Evolutionary conservation across 1,139 yeast species (phyloP), one percentile per base, ranked within the genome.

Genomic region (Hyphopichia khmerensis): DNA sequence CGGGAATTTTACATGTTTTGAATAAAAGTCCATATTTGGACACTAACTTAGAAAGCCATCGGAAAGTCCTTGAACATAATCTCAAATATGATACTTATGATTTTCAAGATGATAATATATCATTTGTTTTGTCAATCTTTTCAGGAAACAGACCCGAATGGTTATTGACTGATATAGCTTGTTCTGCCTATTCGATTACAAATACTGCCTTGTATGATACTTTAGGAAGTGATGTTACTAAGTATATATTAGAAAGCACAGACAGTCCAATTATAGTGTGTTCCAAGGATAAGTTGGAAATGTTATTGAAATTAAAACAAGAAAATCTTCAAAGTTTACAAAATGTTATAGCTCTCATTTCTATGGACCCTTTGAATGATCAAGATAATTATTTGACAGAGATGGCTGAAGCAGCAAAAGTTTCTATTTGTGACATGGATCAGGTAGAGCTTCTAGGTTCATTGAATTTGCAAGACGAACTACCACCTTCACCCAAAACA

Each of bases 1-100:
- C 87, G 2, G 95, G 95, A 10, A 53, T 87, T 24, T 69, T 81
- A 49, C 69, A 78, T 36, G 60, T 79, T 13, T 73, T 81, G 42
- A 57, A 59, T 30, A 65, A 69, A 44, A 76, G 73, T 49, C 68
- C 75, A 47, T 72, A 51, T 54, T 59, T 58, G 38, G 55, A 65
- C 26, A 53, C 60, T n/a, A 33, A 56, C 52, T 56, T 59, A 17
- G 56, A 52, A 17, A 56, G 61, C 36, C 70, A 67, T 44, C 43
- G 48, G 10, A 60, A 59, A 37, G 58, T 69, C 40, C 48, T 45
- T 10, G 39, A 48, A 33, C 65, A 61, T 39, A 38, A 38, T 3
- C 51, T 53, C 29, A 51, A 52, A 26, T 42, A 67, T 56, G 67
- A 51, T 57, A 42, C 48, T 40, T 54, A 19, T 46, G 52, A 56